Evolutionary conservation across 2,329 filamentous ascomycete genomes (phyloP).

Genomic region (Aureobasidium sp.): DNA sequence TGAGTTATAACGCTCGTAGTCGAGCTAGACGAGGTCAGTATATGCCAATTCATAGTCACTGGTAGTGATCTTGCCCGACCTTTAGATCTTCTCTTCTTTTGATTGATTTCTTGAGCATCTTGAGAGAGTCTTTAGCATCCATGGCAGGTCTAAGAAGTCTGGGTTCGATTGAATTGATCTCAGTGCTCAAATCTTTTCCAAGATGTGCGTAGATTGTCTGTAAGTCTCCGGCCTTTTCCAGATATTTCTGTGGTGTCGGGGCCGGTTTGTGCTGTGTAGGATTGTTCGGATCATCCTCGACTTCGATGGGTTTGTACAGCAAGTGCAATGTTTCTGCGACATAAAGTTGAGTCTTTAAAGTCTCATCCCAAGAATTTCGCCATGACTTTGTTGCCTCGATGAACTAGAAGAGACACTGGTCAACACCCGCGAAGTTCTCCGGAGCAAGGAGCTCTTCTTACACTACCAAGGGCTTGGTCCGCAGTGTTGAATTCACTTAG

Average conservation of each 20-base stretch:
- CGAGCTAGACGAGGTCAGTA: conserved; percentile 50
- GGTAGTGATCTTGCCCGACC: neutral
- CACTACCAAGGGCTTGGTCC: conserved; percentile 65
- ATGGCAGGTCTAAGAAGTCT: conserved; percentile 64
- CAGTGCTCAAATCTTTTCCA: conserved; percentile 62
- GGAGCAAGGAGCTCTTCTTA: conserved; percentile 30
- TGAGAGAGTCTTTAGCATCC: conserved; percentile 60
- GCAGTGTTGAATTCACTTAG: conserved; percentile 76
- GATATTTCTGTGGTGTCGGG: conserved; percentile 55
- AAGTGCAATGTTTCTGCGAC: conserved; percentile 61
- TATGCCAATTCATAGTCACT: neutral
- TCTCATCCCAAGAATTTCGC: conserved; percentile 70
- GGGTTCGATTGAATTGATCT: conserved; percentile 63
- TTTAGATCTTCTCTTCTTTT: conserved; percentile 68
- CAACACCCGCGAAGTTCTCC: neutral
- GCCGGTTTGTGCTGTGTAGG: conserved; percentile 43
- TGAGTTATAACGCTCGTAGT: conserved; percentile 71
- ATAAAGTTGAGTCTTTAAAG: conserved; percentile 50
- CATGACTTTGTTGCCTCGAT: conserved; percentile 69
- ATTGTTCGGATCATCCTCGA: conserved; percentile 52
- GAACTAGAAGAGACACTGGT: conserved; percentile 35
- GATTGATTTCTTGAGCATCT: conserved; percentile 71
- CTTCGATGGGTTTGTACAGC: conserved; percentile 70
- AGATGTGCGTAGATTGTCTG: conserved; percentile 64
- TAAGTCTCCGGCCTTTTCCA: conserved; percentile 59